Base-by-base conservation (phyloP, 495 filamentous ascomycete species). In the Trichoderma erinaceum region DNA sequence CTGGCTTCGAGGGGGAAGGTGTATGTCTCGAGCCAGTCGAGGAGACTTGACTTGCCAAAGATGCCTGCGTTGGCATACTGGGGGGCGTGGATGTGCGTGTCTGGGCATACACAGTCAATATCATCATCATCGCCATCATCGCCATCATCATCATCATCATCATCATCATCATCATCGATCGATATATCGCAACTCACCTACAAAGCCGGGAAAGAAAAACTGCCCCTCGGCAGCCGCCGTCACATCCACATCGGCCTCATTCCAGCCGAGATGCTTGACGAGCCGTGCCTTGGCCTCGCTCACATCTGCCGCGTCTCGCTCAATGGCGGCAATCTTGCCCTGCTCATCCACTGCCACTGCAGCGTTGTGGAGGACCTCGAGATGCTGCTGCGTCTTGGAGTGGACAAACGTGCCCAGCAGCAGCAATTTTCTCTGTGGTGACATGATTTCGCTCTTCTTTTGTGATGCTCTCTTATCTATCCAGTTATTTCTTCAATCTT, bases 191-290 rank as follows among this genome's bases (percentile, higher is more conserved):
- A n/a, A 66, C 81, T 52, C 72, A 93, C 91, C 92, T 58, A 98
- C 89, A 75, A 98, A 96, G 16, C 94, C 94, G 0, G 94, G 94
- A 72, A 97, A 97, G 80, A 94, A 97, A 77, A 97, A 97, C 68
- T 89, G 81, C 11, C 80, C 82, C 63, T 81, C 77, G 68, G 48
- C 35, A 65, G 69, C 44, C 23, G 77, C 69, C 11, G 82, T 73
- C 18, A 79, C 74, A 15, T 77, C 69, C 23, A 81, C 80, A n/a
- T 76, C 79, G 2, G 72, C 73, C 2, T 58, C 29, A 10, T 68
- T 43, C 80, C 80, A 83, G 23, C 75, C 78, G 21, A 82, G 71
- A 44, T 70, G 68, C 41, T 70, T 68, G 25, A 76, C 64, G 4
- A 74, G 61, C 41, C 67, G 66, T 68, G 85, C 82, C 7, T 88